Evolutionary conservation across 495 filamentous ascomycete genomes (phyloP).

Genomic region (Annulohypoxylon maeteangense): DNA sequence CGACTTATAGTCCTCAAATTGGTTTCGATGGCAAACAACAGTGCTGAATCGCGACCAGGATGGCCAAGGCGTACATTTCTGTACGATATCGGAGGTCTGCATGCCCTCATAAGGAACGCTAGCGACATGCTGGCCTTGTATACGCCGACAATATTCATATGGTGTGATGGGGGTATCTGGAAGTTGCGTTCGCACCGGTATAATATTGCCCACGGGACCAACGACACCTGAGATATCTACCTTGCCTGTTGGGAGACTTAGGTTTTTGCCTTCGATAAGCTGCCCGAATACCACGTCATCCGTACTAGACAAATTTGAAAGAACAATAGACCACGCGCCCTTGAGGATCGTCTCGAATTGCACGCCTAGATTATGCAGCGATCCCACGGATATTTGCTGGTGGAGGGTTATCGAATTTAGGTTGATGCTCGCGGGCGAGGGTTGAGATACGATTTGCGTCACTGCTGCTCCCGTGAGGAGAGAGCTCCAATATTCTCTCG

Average conservation of each 20-base stretch:
- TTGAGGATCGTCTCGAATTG: slow-evolving; percentile 58
- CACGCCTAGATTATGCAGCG: slow-evolving; percentile 45
- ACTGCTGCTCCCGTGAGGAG: slow-evolving; percentile 55
- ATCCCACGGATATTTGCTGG: slow-evolving; percentile 50
- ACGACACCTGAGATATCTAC: slow-evolving; percentile 55
- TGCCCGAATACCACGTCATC: slow-evolving; percentile 62
- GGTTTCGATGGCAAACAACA: slow-evolving; percentile 55
- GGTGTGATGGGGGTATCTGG: slow-evolving; percentile 54
- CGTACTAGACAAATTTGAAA: slow-evolving; percentile 50
- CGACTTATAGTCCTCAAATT: slow-evolving; percentile 28
- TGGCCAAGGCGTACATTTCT: slow-evolving; percentile 60
- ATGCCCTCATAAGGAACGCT: slow-evolving; percentile 57
- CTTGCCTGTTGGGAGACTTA: slow-evolving; percentile 49
- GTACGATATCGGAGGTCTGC: slow-evolving; percentile 55
- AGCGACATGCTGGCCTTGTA: slow-evolving; percentile 55
- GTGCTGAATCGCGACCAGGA: slow-evolving; percentile 62
- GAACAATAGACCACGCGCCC: slow-evolving; percentile 57
- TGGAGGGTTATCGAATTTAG: slow-evolving; percentile 50
- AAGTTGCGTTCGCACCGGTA: slow-evolving; percentile 57
- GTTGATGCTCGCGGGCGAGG: slow-evolving; percentile 50
- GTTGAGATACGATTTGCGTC: slow-evolving; percentile 56
- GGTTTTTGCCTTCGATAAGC: slow-evolving; percentile 50
- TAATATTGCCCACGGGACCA: slow-evolving; percentile 56
- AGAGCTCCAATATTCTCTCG: slow-evolving; percentile 55
- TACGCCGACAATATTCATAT: slow-evolving; percentile 52